Base-by-base conservation (phyloP, 331 rosid species). In the Quercus lobata region DNA sequence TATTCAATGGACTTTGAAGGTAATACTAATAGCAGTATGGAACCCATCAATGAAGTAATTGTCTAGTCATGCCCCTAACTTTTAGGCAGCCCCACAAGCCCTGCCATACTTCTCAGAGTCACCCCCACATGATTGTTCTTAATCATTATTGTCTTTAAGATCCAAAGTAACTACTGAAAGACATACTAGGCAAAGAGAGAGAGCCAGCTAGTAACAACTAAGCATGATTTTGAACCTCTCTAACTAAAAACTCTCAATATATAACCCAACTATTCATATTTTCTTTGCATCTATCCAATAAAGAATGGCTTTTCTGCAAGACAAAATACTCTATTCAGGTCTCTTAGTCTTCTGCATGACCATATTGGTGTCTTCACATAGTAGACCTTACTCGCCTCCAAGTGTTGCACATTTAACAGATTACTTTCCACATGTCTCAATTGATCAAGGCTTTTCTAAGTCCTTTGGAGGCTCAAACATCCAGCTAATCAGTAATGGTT, bases 131-230 rank as follows among this genome's bases (percentile, higher is more conserved):
- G 88, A 85, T 76, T 35, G 83, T 71, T 79, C 8, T 74, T 55
- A 37, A 72, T 80, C 54, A 65, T 78, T 84, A 65, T 78, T 84
- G 84, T 77, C 87, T 52, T 63, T 78, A 78, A 78, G 83, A 81
- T 82, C 80, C 79, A 60, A 81, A 73, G 74, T 84, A 41, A 71
- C 37, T 72, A 79, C 60, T 56, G 79, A 84, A 88, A 78, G 32
- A 66, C 85, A 83, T 70, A 76, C 78, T 41, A 75, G 15, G 61
- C 76, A 69, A 79, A 76, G 61, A 72, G 54, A 49, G 30, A 25
- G 30, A 81, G 84, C 92, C 98, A 94, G 98, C 97, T 87, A 88
- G 79, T 78, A 86, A 92, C 98, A 94, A 86, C 98, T 89, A 87
- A 85, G 95, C 88, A 84, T 82, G 78, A 81, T 77, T 76, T 69